These are phyloP conservation scores for Pestalotiopsis fici DNA, from an alignment of 2,329 filamentous ascomycete genomes.

Conservation along the genomic window DNA sequence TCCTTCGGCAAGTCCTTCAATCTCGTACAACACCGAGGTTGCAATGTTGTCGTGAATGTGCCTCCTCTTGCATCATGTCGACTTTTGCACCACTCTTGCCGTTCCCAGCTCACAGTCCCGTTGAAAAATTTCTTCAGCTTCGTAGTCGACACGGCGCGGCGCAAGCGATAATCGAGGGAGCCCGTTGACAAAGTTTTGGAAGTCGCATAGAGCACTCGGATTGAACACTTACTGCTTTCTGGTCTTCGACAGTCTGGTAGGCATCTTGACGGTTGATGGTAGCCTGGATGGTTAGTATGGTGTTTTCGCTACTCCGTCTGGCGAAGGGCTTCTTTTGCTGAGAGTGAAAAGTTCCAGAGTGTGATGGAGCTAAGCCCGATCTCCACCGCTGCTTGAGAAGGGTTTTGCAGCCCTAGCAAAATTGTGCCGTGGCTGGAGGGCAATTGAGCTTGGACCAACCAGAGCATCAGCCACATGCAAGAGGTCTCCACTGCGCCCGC, in stretches of 20 bases:
- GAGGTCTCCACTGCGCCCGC: background rate
- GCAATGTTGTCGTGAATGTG: background rate
- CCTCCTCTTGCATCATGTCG: background rate
- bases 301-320: constrained; percentile 18
- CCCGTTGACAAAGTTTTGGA: background rate
- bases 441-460: background rate
- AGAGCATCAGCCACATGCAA: background rate
- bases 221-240: constrained; percentile 67
- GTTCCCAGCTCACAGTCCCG: background rate
- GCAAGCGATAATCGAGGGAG: background rate
- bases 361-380: constrained; percentile 3
- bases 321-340: constrained; percentile 15
- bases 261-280: constrained; percentile 57
- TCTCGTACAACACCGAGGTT: background rate
- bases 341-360: constrained; percentile 7
- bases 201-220: constrained; percentile 27
- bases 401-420: constrained; percentile 11
- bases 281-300: constrained; percentile 25
- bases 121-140: background rate
- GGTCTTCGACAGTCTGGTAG: constrained; percentile 75
- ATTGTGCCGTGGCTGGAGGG: constrained; percentile 7
- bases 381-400: background rate
- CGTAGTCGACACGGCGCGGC: background rate
- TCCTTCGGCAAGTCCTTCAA: constrained; percentile 9
- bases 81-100: background rate